Percentiles rank a stretch among this genome's conserved stretches.
phyloP scores from a whole-genome alignment of 2,329 filamentous ascomycete genomes.

The Dothidotthia symphoricarpi region DNA sequence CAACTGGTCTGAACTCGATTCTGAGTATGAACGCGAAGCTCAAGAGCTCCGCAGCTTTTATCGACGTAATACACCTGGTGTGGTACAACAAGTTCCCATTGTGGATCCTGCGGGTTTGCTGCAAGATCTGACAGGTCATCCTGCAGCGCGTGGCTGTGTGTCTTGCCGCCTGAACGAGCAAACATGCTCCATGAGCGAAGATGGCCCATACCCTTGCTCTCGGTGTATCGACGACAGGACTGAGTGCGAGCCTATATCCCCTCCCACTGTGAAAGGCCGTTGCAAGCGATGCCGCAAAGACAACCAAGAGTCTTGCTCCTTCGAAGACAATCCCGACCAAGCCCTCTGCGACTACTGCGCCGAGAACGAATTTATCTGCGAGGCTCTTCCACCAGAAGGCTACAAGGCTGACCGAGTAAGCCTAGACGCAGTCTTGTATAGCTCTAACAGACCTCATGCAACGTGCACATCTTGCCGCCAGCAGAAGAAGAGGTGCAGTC shows the following conservation, averaged over 20 bases:
- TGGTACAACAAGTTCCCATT: constrained; percentile 15
- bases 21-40: constrained; percentile 13
- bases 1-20: constrained; percentile 19
- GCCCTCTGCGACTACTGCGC: constrained; percentile 22
- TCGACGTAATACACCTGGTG: constrained; percentile 12
- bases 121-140: constrained; percentile 36
- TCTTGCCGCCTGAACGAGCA: constrained; percentile 27
- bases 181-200: constrained; percentile 29
- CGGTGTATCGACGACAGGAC: constrained; percentile 16
- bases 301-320: constrained; percentile 19
- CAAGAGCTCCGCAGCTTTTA: constrained; percentile 8
- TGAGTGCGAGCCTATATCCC: constrained; percentile 37
- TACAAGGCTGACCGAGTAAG: constrained; percentile 19
- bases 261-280: constrained; percentile 28
- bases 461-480: constrained; percentile 32
- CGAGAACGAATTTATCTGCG: constrained; percentile 13
- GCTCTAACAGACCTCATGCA: constrained; percentile 14
- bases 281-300: constrained; percentile 32
- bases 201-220: constrained; percentile 28
- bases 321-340: constrained; percentile 16
- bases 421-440: constrained; percentile 22
- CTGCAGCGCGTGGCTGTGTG: constrained; percentile 37
- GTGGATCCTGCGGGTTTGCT: constrained; percentile 21
- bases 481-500: constrained; percentile 31
- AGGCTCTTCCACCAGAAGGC: constrained; percentile 13